Conservation (phyloP, 1,284 basidiomycete genomes). For the Ustilago shanxiensis region DNA sequence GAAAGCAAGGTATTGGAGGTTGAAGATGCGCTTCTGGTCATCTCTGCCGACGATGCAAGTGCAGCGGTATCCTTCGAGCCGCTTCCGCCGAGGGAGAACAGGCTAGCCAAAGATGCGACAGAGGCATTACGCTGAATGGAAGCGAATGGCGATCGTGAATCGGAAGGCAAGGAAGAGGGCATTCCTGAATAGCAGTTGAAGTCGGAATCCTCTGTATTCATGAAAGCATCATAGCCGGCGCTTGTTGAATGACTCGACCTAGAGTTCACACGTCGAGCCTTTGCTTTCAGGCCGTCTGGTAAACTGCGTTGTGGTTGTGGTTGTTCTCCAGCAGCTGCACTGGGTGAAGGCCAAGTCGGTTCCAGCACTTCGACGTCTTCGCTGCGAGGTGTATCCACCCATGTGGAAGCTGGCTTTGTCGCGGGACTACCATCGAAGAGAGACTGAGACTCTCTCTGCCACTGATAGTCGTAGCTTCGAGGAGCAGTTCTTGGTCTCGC, state of each 20-base stretch:
- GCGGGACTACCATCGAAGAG: background rate
- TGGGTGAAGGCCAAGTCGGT: background rate
- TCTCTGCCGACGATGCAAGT: background rate
- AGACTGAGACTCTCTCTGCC: background rate
- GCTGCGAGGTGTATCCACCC: constrained; percentile 12
- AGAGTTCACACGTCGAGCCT: constrained; percentile 13
- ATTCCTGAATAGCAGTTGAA: background rate
- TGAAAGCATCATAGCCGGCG: background rate
- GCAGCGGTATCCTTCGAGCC: background rate
- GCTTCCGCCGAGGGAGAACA: background rate
- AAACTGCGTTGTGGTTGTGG: background rate
- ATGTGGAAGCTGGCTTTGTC: background rate
- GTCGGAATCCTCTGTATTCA: constrained; percentile 1
- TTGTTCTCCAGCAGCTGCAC: too few relatives aligned
- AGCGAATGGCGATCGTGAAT: background rate
- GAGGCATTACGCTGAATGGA: constrained; percentile 22
- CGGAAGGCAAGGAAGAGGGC: constrained; percentile 3
- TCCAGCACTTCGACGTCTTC: constrained; percentile 17
- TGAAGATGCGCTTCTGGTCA: background rate
- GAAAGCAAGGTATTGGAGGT: constrained; percentile 9
- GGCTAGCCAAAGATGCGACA: constrained; percentile 15
- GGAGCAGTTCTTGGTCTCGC: constrained; percentile 4
- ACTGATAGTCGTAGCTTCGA: background rate
- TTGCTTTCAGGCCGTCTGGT: background rate
- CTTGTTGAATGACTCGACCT: constrained; percentile 6